Base-by-base conservation (phyloP, 2,329 filamentous ascomycete species). In the Botrytis tulipae region DNA sequence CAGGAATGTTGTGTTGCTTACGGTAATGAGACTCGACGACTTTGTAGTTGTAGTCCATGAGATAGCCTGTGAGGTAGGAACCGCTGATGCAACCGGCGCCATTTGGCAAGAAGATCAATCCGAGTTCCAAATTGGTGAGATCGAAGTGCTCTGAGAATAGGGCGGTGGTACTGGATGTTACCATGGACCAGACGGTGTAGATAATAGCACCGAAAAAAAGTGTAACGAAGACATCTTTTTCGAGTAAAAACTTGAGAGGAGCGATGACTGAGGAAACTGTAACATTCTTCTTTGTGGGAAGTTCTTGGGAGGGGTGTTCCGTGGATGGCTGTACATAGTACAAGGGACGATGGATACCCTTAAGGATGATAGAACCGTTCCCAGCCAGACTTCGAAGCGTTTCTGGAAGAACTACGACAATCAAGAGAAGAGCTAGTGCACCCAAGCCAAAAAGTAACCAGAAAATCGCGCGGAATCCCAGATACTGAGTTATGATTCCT, bases 391-490 rank as follows among this genome's bases (percentile, higher is more conserved):
- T 73, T 61, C 78, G 74, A n/a, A 76, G 72, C 3, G 78, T 79
- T 62, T 79, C 78, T 0, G 78, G 78, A 25, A 79, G 66, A 42
- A 69, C 8, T 4, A 8, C 35, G n/a, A 69, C 70, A 9, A 78
- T 82, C 20, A 84, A 70, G 7, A 85, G 48, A 35, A 85, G 80
- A 7, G 81, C 79, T 2, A 83, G 22, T 8, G 85, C 76, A 32
- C 80, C 63, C 35, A 78, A 35, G 82, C 79, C 22, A 88, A 69
- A 32, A 57, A 69, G 80, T 71, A 87, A 85, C 84, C 85, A 87
- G 75, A 88, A 88, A 16, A 87, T 83, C 5, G 82, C 80, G 62
- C 82, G 80, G 84, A 85, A 88, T 1, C 85, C 86, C 0, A 87
- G 76, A 42, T 80, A 80, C 40, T 83, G 81, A 1, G 82, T 82